Evolutionary conservation across 805 yeast genomes (phyloP).

Genomic region (Saccharomycopsis guyanensis): DNA sequence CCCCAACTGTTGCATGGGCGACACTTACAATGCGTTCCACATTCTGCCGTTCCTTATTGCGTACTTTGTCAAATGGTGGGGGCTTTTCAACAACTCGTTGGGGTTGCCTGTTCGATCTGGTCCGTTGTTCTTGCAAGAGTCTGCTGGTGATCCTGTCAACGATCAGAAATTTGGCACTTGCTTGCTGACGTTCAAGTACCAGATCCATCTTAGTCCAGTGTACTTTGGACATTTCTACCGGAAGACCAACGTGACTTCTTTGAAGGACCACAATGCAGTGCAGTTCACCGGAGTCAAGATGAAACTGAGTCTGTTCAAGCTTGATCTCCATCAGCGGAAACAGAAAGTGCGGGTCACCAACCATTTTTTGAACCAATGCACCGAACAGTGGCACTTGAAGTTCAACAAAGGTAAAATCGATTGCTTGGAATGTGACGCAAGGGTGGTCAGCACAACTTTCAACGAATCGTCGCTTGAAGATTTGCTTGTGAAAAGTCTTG

Average conservation of each 20-base stretch:
- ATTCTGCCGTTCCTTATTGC: conserved; percentile 60
- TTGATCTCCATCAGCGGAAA: conserved; percentile 56
- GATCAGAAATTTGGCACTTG: conserved; percentile 56
- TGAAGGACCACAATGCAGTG: conserved; percentile 34
- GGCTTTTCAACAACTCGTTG: conserved; percentile 62
- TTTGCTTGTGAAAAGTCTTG: conserved; percentile 31
- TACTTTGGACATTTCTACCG: conserved; percentile 66
- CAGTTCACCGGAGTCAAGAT: conserved; percentile 60
- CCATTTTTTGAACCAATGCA: conserved; percentile 38
- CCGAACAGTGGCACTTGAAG: conserved; percentile 44
- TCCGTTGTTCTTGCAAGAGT: conserved; percentile 45
- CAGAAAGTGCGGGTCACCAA: conserved; percentile 34
- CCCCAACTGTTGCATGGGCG: background rate
- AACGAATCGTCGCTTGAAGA: conserved; percentile 45
- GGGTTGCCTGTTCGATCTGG: conserved; percentile 77
- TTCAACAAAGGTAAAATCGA: conserved; percentile 66
- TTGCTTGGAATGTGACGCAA: conserved; percentile 57
- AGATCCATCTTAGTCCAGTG: conserved; percentile 57
- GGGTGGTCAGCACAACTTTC: conserved; percentile 59
- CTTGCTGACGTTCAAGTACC: conserved; percentile 67
- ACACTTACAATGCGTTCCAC: conserved; percentile 57
- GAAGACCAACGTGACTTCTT: conserved; percentile 39
- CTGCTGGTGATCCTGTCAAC: conserved; percentile 29
- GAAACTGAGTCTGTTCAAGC: conserved; percentile 39
- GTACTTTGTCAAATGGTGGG: conserved; percentile 80